These are phyloP conservation scores for Malassezia furfur DNA, from an alignment of 1,284 basidiomycete species.

Conservation along the genomic window DNA sequence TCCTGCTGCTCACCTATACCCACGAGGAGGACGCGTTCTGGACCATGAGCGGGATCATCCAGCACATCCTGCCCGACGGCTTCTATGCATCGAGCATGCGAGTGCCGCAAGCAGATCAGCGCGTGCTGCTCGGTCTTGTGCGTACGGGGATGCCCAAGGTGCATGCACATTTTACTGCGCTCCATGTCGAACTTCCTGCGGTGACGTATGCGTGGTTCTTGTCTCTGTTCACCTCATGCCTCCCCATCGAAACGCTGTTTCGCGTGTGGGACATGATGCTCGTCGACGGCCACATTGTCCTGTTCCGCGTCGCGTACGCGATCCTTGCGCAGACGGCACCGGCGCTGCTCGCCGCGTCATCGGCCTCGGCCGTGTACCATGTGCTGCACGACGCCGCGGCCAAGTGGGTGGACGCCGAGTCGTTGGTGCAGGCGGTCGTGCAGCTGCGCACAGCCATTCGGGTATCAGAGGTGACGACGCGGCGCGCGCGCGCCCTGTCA, in stretches of 20 bases:
- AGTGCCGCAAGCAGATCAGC: slow-evolving; percentile 83
- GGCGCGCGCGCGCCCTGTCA: slow-evolving; percentile 1
- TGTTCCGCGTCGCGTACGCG: slow-evolving; percentile 73
- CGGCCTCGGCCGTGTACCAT: slow-evolving; percentile 75
- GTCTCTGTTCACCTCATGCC: slow-evolving; percentile 86
- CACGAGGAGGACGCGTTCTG: slow-evolving; percentile 95
- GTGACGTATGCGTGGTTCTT: slow-evolving; percentile 98
- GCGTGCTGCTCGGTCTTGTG: slow-evolving; percentile 79
- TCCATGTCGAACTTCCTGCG: slow-evolving; percentile 80
- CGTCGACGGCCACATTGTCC: slow-evolving; percentile 77
- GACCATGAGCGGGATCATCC: slow-evolving; percentile 73
- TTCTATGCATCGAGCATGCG: slow-evolving; percentile 50
- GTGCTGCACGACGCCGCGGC: slow-evolving; percentile 75
- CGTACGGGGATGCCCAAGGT: slow-evolving; percentile 67
- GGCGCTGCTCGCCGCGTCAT: slow-evolving; percentile 70
- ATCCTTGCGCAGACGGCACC: slow-evolving; percentile 73
- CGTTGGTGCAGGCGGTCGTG: slow-evolving; percentile 55
- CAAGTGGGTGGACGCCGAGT: slow-evolving; percentile 82
- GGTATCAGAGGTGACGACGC: neutral
- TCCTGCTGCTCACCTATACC: slow-evolving; percentile 79
- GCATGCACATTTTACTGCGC: slow-evolving; percentile 62
- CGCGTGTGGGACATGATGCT: slow-evolving; percentile 72
- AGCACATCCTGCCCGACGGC: slow-evolving; percentile 49
- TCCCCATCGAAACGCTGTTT: slow-evolving; percentile 59
- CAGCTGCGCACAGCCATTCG: slow-evolving; percentile 10